Evolutionary conservation across 2,329 filamentous ascomycete genomes (phyloP).

Genomic region (Xylaria sp.): DNA sequence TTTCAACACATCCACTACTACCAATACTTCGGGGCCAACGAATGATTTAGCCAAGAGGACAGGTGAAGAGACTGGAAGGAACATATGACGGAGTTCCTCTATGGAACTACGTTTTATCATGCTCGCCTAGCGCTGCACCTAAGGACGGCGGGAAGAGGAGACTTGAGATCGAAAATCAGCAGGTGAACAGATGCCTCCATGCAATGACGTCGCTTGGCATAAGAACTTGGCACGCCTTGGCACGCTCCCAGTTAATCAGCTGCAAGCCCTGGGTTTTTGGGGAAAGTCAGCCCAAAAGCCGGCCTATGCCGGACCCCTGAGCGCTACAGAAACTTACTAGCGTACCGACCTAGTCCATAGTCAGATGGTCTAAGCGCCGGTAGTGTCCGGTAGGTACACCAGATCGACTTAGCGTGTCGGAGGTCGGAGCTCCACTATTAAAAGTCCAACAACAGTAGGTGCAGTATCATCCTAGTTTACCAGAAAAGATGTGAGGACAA

Average conservation of each 20-base stretch:
- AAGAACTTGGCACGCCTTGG: background rate
- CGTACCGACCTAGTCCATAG: too few relatives aligned
- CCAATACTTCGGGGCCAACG: background rate
- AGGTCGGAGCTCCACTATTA: background rate
- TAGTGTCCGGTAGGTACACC: background rate
- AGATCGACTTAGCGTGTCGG: background rate
- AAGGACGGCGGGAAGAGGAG: background rate
- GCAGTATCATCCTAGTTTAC: background rate
- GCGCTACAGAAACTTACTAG: too few relatives aligned
- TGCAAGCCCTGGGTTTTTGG: background rate
- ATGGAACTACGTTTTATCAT: background rate
- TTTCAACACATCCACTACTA: background rate
- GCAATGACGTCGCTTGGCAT: constrained; percentile 45
- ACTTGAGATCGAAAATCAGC: background rate
- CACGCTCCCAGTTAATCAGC: background rate
- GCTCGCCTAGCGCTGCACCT: background rate
- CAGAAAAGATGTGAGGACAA: background rate
- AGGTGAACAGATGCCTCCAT: background rate
- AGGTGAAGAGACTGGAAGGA: background rate
- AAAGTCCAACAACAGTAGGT: background rate
- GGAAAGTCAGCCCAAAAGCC: background rate
- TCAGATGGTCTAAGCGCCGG: background rate
- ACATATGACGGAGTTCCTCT: background rate
- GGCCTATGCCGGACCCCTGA: background rate
- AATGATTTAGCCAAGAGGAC: constrained; percentile 7